Conservation (phyloP, 2,329 filamentous ascomycete species). For the Amphichorda felina region DNA sequence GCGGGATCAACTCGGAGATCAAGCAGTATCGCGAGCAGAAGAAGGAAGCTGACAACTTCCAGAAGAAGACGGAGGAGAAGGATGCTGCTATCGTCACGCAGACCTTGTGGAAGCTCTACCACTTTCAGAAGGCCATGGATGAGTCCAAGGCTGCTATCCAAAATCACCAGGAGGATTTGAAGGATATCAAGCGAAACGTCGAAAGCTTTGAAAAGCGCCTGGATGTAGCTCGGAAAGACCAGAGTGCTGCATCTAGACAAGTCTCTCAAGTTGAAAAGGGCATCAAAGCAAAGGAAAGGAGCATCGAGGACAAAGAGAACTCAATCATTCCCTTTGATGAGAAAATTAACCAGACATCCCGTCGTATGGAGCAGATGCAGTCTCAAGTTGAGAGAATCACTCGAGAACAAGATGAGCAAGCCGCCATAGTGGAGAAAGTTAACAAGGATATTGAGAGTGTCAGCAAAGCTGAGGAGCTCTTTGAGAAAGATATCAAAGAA, state of each 20-base stretch:
- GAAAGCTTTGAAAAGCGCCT: conserved; percentile 73
- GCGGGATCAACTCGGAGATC: conserved; percentile 94
- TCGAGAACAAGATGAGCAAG: conserved; percentile 67
- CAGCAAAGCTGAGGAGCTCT: conserved; percentile 81
- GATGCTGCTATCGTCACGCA: conserved; percentile 88
- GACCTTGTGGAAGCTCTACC: conserved; percentile 92
- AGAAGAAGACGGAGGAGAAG: conserved; percentile 79
- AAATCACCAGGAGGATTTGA: conserved; percentile 87
- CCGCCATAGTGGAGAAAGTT: conserved; percentile 55
- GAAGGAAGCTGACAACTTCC: conserved; percentile 85
- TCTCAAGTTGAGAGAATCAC: conserved; percentile 57
- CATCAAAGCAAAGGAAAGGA: conserved; percentile 77
- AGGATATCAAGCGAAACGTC: conserved; percentile 80
- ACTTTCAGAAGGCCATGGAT: conserved; percentile 88
- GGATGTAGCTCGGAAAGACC: conserved; percentile 73
- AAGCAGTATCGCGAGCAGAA: conserved; percentile 98
- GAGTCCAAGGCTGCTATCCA: conserved; percentile 84
- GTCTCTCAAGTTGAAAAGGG: conserved; percentile 72
- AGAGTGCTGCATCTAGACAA: conserved; percentile 63
- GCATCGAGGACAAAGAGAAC: conserved; percentile 78
- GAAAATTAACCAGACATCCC: conserved; percentile 70
- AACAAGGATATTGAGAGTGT: conserved; percentile 73
- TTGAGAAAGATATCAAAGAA: conserved; percentile 79
- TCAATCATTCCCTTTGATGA: conserved; percentile 81
- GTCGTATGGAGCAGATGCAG: conserved; percentile 57